These are phyloP conservation scores for Ogataea glucozyma DNA, from an alignment of 805 yeast species.

Conservation along the genomic window DNA sequence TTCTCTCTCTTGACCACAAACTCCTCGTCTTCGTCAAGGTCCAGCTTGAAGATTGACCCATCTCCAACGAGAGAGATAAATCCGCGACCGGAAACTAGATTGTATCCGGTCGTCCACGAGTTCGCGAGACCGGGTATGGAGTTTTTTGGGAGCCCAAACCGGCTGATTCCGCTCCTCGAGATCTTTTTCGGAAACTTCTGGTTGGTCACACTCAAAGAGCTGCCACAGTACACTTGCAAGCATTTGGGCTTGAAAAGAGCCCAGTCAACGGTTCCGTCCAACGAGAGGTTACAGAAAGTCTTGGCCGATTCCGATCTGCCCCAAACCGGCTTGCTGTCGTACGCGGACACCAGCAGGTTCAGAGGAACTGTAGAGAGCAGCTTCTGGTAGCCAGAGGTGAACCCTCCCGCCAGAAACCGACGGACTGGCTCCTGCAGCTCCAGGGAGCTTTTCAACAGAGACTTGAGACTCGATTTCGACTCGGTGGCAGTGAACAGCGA, in stretches of 20 bases:
- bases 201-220: constrained; percentile 45
- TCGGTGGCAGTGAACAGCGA: constrained; percentile 40
- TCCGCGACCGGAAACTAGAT: constrained; percentile 58
- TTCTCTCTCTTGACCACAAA: constrained; percentile 47
- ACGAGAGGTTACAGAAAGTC: constrained; percentile 44
- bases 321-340: constrained; percentile 18
- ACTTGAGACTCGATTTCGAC: constrained; percentile 9
- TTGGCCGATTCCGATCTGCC: constrained; percentile 26
- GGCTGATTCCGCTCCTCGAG: constrained; percentile 36
- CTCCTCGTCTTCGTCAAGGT: constrained; percentile 47
- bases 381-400: constrained; percentile 46
- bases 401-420: constrained; percentile 46
- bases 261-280: constrained; percentile 68
- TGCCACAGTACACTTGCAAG: constrained; percentile 54
- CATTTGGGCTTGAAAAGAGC: constrained; percentile 51
- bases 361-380: constrained; percentile 50
- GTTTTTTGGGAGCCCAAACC: constrained; percentile 23
- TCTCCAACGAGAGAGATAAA: constrained; percentile 53
- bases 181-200: constrained; percentile 42
- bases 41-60: constrained; percentile 53
- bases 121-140: constrained; percentile 43
- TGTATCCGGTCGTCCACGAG: constrained; percentile 43
- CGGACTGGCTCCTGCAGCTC: constrained; percentile 41
- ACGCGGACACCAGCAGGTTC: constrained; percentile 45
- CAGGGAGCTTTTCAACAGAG: constrained; percentile 30